Evolutionary conservation across 23 red algal species (phyloP).

Genomic region (Gracilariopsis chorda): DNA sequence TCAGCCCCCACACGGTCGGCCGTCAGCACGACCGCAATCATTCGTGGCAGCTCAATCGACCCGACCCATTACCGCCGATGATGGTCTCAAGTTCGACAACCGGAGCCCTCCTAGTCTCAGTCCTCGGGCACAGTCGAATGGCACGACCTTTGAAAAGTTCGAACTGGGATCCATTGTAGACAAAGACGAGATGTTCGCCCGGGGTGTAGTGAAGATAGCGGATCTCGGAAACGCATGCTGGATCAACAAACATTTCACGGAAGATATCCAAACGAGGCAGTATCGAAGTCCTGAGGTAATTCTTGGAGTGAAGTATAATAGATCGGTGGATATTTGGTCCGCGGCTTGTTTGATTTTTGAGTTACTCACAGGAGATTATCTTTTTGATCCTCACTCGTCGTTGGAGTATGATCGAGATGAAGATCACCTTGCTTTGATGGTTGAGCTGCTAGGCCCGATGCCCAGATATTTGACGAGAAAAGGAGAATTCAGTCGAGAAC

Average conservation of each 20-base stretch:
- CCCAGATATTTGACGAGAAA: conserved; percentile 64
- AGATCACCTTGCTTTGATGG: conserved; percentile 91
- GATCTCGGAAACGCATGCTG: conserved; percentile 99
- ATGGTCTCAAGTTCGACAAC: neutral
- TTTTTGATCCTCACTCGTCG: conserved; percentile 95
- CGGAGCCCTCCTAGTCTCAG: neutral
- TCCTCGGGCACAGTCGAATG: neutral
- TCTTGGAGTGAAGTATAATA: conserved; percentile 82
- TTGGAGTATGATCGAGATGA: conserved; percentile 87
- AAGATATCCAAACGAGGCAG: conserved; percentile 97
- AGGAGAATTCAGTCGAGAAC: conserved; percentile 70
- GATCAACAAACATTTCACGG: conserved; percentile 90
- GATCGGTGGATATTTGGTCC: conserved; percentile 97
- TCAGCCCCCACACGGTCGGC: neutral
- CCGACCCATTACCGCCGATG: neutral
- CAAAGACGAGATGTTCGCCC: conserved; percentile 58
- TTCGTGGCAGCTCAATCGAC: neutral
- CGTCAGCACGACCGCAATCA: neutral
- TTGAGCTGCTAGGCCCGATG: conserved; percentile 91
- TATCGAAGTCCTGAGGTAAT: conserved; percentile 97
- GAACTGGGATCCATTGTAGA: conserved; percentile 42
- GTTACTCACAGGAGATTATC: conserved; percentile 94
- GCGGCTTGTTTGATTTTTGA: conserved; percentile 96
- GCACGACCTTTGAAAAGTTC: neutral
- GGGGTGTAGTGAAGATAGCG: conserved; percentile 78